Conservation (phyloP, 305 asterid genomes). For the Rubia peregrina region DNA sequence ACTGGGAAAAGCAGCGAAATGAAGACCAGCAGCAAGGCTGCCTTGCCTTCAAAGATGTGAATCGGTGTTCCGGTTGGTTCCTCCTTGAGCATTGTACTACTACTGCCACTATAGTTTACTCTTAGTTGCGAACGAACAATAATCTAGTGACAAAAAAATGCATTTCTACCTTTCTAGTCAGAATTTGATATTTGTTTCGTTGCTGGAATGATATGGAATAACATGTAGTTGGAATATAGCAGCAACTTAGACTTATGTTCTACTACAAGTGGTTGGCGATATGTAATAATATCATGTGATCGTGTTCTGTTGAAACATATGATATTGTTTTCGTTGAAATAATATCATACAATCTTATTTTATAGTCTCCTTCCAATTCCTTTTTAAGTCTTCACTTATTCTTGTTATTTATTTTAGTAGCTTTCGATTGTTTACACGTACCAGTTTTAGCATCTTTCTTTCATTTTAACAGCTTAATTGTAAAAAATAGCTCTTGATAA, state of each 20-base stretch:
- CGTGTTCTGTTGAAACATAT: not conserved
- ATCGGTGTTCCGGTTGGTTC: not conserved
- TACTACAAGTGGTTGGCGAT: not conserved
- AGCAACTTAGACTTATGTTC: not conserved
- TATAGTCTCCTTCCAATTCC: not conserved
- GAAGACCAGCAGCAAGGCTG: slow-evolving; percentile 8
- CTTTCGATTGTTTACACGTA: not conserved
- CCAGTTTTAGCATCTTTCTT: too few species aligned
- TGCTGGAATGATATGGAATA: not conserved
- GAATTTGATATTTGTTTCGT: not conserved
- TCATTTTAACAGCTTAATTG: not conserved
- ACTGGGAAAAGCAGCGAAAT: slow-evolving; percentile 18
- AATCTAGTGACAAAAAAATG: not conserved
- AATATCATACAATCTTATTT: too few species aligned
- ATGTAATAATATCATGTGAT: not conserved
- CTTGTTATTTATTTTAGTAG: not conserved
- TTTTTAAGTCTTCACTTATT: not conserved
- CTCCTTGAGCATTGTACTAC: not conserved
- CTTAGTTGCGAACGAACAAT: not conserved
- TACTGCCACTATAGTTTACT: not conserved
- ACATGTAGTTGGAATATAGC: not conserved
- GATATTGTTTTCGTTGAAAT: not conserved
- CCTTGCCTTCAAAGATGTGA: slow-evolving; percentile 37
- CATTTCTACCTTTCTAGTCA: not conserved
- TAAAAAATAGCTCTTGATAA: not conserved